Evolutionary conservation across 768 basidiomycete species (phyloP).

Genomic region (Austroboletus eburneus): DNA sequence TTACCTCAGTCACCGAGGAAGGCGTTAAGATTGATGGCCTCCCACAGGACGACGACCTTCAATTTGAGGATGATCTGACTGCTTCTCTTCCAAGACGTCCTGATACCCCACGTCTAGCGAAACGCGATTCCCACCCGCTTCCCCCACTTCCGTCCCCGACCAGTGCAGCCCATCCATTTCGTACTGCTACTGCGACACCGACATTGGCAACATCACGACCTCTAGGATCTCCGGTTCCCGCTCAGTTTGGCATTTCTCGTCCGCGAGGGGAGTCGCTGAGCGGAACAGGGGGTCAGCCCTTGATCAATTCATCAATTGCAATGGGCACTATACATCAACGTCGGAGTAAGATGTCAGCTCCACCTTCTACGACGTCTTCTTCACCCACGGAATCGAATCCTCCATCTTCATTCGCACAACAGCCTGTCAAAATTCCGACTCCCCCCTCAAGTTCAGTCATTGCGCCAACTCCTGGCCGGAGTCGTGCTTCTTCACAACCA

Average conservation of each 20-base stretch:
- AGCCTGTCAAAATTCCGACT: constrained; percentile 26
- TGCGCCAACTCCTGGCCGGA: constrained; percentile 41
- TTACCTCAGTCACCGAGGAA: constrained; percentile 65
- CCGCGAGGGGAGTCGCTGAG: constrained; percentile 55
- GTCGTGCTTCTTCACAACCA: constrained; percentile 74
- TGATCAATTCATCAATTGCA: constrained; percentile 57
- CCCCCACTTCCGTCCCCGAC: constrained; percentile 60
- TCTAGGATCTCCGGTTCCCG: constrained; percentile 46
- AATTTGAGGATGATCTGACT: constrained; percentile 31
- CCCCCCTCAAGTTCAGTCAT: constrained; percentile 40
- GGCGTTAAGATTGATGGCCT: constrained; percentile 36
- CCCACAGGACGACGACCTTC: constrained; percentile 21
- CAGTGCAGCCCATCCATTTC: constrained; percentile 26
- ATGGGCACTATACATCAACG: constrained; percentile 70
- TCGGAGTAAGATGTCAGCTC: constrained; percentile 60
- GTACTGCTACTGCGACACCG: constrained; percentile 22
- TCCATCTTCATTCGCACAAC: constrained; percentile 33
- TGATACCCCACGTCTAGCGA: constrained; percentile 41
- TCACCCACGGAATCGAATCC: constrained; percentile 38
- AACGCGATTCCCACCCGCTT: constrained; percentile 58
- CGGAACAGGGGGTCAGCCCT: constrained; percentile 26
- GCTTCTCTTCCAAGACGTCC: constrained; percentile 30
- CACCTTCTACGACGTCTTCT: constrained; percentile 36
- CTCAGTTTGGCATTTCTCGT: constrained; percentile 41
- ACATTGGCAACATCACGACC: constrained; percentile 29